Evolutionary conservation across 2,329 filamentous ascomycete species (phyloP).

Genomic region (Neonectria neomacrospora): DNA sequence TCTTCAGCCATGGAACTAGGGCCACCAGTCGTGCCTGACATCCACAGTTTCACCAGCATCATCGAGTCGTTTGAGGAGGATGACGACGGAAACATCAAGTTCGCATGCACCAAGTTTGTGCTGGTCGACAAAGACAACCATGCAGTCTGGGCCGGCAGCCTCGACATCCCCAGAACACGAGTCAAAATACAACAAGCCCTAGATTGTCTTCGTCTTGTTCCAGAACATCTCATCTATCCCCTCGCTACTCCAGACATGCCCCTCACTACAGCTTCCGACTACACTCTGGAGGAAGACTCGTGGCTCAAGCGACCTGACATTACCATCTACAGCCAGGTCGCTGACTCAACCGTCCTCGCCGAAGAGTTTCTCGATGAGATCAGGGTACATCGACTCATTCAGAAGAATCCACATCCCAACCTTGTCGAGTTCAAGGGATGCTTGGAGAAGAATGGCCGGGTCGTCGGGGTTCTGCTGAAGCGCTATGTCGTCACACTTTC

Average conservation of each 20-base stretch:
- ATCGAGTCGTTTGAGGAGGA: not conserved
- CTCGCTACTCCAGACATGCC: not conserved
- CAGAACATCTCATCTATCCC: not conserved
- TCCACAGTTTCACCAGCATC: not conserved
- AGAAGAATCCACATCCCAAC: conserved; percentile 2
- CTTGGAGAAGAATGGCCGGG: not conserved
- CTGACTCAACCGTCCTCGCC: not conserved
- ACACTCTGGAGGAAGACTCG: not conserved
- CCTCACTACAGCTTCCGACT: not conserved
- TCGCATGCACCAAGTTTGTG: not conserved
- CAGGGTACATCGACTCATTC: not conserved
- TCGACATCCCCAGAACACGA: not conserved
- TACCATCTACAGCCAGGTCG: not conserved
- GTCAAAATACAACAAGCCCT: not conserved
- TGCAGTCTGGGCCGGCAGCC: not conserved
- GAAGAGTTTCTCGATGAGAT: not conserved
- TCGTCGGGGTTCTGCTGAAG: not conserved
- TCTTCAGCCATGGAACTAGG: not conserved
- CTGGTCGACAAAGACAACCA: not conserved
- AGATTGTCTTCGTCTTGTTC: not conserved
- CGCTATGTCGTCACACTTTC: not conserved
- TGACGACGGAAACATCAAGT: not conserved
- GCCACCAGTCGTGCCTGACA: not conserved
- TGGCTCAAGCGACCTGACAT: not conserved
- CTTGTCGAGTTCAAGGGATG: conserved; percentile 3